Percentiles rank a stretch among this genome's conserved stretches.
Evolutionary conservation across 2,329 filamentous ascomycete genomes (phyloP).

Genomic region (Rhynchosporium graminicola): DNA sequence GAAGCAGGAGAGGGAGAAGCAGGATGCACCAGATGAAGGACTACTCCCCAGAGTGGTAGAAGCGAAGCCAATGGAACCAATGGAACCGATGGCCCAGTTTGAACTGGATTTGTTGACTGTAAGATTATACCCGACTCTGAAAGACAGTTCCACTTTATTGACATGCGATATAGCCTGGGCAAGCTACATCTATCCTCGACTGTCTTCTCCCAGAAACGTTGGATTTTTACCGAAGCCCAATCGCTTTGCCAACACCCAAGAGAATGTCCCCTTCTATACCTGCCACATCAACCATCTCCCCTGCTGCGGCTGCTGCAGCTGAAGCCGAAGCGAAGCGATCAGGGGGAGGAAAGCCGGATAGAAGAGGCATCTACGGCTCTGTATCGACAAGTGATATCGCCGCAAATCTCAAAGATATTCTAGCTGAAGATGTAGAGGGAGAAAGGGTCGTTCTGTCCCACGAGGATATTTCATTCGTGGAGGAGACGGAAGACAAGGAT

Average conservation of each 20-base stretch:
- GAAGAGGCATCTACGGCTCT: conserved; percentile 49
- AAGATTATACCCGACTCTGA: conserved; percentile 15
- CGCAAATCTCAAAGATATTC: conserved; percentile 48
- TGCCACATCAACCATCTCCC: conserved; percentile 39
- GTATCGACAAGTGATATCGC: conserved; percentile 56
- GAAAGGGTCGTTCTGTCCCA: conserved; percentile 50
- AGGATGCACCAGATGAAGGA: conserved; percentile 17
- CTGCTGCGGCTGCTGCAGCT: conserved; percentile 41
- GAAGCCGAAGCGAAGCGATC: conserved; percentile 41
- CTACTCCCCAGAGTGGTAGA: not conserved
- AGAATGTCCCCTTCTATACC: conserved; percentile 39
- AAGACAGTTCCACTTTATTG: conserved; percentile 14
- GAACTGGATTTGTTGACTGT: conserved; percentile 35
- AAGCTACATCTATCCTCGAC: conserved; percentile 31
- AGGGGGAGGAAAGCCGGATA: conserved; percentile 19
- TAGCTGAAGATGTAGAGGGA: conserved; percentile 54
- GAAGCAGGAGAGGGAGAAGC: conserved; percentile 15
- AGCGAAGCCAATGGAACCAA: conserved; percentile 9
- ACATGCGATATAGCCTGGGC: conserved; percentile 30
- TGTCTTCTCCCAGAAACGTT: conserved; percentile 34
- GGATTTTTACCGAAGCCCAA: conserved; percentile 37
- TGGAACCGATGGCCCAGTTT: conserved; percentile 18
- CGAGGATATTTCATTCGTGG: conserved; percentile 52
- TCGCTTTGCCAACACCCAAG: conserved; percentile 41
- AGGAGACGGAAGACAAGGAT: conserved; percentile 42